These are phyloP conservation scores for Simplicillium aogashimaense DNA, from an alignment of 2,329 filamentous ascomycete genomes.

Conservation along the genomic window DNA sequence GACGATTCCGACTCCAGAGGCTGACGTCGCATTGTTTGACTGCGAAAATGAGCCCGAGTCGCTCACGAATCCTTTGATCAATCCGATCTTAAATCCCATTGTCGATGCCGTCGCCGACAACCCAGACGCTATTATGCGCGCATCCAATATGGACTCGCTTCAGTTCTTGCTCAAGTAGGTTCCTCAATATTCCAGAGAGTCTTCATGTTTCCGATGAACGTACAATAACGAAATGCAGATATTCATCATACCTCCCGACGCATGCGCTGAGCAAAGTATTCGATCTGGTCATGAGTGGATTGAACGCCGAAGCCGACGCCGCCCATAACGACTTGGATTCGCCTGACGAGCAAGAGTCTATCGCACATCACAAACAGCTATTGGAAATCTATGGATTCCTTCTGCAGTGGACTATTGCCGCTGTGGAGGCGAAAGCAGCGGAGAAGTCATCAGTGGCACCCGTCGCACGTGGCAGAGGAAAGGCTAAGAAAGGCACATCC, in stretches of 20 bases:
- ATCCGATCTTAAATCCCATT: conserved; percentile 80
- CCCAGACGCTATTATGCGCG: conserved; percentile 75
- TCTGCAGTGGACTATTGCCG: conserved; percentile 88
- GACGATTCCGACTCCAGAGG: conserved; percentile 75
- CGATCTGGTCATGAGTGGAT: conserved; percentile 77
- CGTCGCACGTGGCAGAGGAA: conserved; percentile 61
- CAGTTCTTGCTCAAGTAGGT: conserved; percentile 95
- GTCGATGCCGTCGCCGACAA: conserved; percentile 87
- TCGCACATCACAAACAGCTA: conserved; percentile 80
- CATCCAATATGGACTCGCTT: conserved; percentile 77
- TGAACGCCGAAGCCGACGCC: conserved; percentile 76
- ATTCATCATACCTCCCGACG: conserved; percentile 66
- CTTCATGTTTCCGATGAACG: background rate
- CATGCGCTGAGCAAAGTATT: conserved; percentile 86
- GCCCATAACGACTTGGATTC: conserved; percentile 79
- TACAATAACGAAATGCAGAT: conserved; percentile 41
- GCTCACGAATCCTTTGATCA: conserved; percentile 69
- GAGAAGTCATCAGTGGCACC: conserved; percentile 70
- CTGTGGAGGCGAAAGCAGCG: conserved; percentile 86
- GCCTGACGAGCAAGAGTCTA: conserved; percentile 75
- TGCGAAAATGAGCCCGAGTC: conserved; percentile 87
- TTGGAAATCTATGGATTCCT: conserved; percentile 92
- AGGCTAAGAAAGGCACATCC: conserved; percentile 66
- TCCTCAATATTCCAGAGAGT: conserved; percentile 1
- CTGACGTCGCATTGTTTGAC: conserved; percentile 72